These are phyloP conservation scores for Fomitopsis palustris DNA, from an alignment of 1,284 basidiomycete genomes.

Conservation along the genomic window DNA sequence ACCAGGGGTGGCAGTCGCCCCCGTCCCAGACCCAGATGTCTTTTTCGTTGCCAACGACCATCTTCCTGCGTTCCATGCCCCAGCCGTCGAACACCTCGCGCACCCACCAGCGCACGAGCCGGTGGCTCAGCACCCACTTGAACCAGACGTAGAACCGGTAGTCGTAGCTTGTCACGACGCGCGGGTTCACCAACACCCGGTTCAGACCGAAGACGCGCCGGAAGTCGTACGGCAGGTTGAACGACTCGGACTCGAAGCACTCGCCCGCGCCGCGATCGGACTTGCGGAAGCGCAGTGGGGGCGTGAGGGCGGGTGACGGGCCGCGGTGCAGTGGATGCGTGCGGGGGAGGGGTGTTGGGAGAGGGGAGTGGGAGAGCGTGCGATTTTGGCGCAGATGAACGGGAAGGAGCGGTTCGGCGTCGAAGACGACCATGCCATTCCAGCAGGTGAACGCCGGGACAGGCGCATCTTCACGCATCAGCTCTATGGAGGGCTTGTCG, in stretches of 20 bases:
- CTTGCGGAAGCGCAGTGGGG: conserved; percentile 42
- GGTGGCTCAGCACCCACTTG: conserved; percentile 42
- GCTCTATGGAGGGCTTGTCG: conserved; percentile 32
- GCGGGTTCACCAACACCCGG: conserved; percentile 44
- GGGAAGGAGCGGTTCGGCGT: conserved; percentile 42
- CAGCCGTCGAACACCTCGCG: conserved; percentile 33
- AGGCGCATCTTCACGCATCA: conserved; percentile 36
- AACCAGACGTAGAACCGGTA: conserved; percentile 41
- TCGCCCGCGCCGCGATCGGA: conserved; percentile 32
- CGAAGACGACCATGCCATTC: conserved; percentile 56
- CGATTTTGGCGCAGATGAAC: conserved; percentile 27
- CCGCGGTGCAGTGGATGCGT: conserved; percentile 23
- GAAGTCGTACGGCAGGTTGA: conserved; percentile 52
- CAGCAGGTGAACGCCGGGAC: conserved; percentile 55
- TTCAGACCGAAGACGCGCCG: conserved; percentile 41
- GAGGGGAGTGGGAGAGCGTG: conserved; percentile 29
- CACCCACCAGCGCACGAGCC: conserved; percentile 43
- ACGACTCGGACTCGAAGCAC: conserved; percentile 53
- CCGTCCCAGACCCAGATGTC: conserved; percentile 35
- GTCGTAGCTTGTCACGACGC: conserved; percentile 36
- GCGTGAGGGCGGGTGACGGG: conserved; percentile 31
- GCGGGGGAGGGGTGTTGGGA: conserved; percentile 13
- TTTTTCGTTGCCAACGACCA: conserved; percentile 35
- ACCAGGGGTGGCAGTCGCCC: conserved; percentile 36
- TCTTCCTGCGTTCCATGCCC: conserved; percentile 34